Base-by-base conservation (phyloP, 2,329 filamentous ascomycete genomes). In the Hirsutella thompsonii region DNA sequence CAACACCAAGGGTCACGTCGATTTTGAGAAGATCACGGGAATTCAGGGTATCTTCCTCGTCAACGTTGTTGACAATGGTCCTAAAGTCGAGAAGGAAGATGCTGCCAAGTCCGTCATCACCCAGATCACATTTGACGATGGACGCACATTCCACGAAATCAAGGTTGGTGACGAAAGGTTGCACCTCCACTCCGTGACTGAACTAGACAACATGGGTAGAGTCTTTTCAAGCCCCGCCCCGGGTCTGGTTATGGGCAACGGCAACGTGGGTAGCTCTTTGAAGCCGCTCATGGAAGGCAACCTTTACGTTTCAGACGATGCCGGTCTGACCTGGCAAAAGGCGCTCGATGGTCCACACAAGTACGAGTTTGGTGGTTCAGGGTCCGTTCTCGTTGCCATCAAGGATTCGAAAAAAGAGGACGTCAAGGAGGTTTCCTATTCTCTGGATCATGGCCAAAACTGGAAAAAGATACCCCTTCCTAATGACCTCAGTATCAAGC, bases 301-400 rank as follows among this genome's bases (percentile, higher is more conserved):
- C 56, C 74, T 94, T 1, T 96, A 80, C 55, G 78, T 96, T 20
- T 98, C 92, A 0, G 85, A 94, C 54, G 79, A 96, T 60, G 90
- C 89, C 18, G 92, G 92, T 33, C 64, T 86, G 45, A 89, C 79
- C 1, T 98, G 93, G 92, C 76, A 69, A 30, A 68, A 79, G 55
- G 75, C 80, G 0, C 70, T 85, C 5, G 69, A 88, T 14, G 85
- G 86, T 18, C 83, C 89, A 11, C 88, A 96, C 64, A 92, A 93
- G 58, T 98, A 94, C 60, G 89, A 95, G 55, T 93, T 96, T 58
- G 92, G 92, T 40, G 90, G 95, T 52, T 83, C 93, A 49, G 92
- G 92, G 2, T 88, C 88, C 14, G 75, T 98, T 18, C 67, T 98
- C 23, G 72, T 96, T 23, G 92, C 92, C 4, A 69, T 96, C 30